Evolutionary conservation across 2,329 filamentous ascomycete genomes (phyloP).

Genomic region (Lecanicillium sp.): DNA sequence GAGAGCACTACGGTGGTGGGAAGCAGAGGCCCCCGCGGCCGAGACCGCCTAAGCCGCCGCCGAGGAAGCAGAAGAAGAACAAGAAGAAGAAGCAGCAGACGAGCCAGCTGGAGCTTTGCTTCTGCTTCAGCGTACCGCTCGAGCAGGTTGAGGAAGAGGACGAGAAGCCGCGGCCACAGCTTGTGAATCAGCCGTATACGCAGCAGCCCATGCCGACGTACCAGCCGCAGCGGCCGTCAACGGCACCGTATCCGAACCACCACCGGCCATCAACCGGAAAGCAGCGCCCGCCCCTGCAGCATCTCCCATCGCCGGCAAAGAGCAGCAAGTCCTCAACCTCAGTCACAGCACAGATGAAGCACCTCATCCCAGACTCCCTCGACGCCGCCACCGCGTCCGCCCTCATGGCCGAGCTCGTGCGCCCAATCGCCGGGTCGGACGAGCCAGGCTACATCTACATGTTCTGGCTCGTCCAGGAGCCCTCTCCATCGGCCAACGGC

Average conservation of each 20-base stretch:
- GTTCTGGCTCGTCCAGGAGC: constrained; percentile 81
- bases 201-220: constrained; percentile 20
- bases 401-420: constrained; percentile 68
- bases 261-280: constrained; percentile 16
- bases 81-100: constrained; percentile 23
- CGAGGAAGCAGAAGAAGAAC: constrained; percentile 22
- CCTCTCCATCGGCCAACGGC: constrained; percentile 23
- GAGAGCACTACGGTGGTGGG: no score
- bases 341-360: constrained; percentile 26
- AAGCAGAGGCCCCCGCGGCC: no score
- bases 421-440: constrained; percentile 61
- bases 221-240: constrained; percentile 16
- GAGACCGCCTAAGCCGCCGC: constrained; percentile 15
- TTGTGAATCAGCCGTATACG: constrained; percentile 10
- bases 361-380: constrained; percentile 61
- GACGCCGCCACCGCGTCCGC: constrained; percentile 62
- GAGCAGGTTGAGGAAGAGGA: constrained; percentile 33
- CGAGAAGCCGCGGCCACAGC: constrained; percentile 12
- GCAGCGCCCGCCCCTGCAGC: constrained; percentile 17
- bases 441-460: constrained; percentile 96
- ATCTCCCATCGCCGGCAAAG: constrained; percentile 25
- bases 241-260: constrained; percentile 19
- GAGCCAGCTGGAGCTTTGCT: constrained; percentile 37
- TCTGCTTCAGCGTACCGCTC: constrained; percentile 46
- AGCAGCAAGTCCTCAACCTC: constrained; percentile 27